A percentile compares a stretch with the other conserved stretches of the same genome.
Conservation (phyloP, 2,329 filamentous ascomycete genomes). For the Sporothrix curviconia region DNA sequence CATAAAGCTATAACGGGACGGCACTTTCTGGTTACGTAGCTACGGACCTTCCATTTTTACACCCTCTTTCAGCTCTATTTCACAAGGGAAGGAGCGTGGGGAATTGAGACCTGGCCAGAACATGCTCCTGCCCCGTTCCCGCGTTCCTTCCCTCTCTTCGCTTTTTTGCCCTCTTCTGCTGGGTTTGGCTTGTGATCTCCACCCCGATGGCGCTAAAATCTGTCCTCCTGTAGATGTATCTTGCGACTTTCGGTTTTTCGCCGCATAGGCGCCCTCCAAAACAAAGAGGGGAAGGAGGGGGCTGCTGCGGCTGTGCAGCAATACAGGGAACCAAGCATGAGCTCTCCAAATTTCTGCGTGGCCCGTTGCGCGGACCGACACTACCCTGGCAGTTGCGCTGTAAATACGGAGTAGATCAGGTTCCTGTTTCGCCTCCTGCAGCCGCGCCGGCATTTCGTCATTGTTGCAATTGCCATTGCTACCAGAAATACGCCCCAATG, state of each 20-base stretch:
- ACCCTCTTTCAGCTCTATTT: neutral
- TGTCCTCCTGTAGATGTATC: neutral
- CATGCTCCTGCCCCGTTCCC: neutral
- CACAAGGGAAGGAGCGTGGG: neutral
- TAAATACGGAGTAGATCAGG: too few species aligned
- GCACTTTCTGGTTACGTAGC: neutral
- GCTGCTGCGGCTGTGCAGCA: neutral
- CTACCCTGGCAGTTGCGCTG: too few species aligned
- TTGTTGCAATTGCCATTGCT: too few species aligned
- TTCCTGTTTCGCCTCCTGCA: too few species aligned
- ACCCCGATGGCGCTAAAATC: neutral
- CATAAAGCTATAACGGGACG: too few species aligned
- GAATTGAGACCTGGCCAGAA: neutral
- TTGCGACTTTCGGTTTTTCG: neutral
- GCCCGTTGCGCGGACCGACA: too few species aligned
- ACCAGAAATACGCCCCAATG: too few species aligned
- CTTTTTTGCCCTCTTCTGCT: neutral
- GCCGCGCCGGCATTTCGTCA: too few species aligned
- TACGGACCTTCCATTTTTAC: neutral
- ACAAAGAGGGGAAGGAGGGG: neutral
- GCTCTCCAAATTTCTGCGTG: neutral
- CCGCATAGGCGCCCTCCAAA: neutral
- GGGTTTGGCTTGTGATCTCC: slow-evolving; percentile 8
- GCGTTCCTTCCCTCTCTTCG: neutral
- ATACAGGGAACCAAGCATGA: neutral